Base-by-base conservation (phyloP, 139 green algal species). In the Spirogloea muscicola region DNA sequence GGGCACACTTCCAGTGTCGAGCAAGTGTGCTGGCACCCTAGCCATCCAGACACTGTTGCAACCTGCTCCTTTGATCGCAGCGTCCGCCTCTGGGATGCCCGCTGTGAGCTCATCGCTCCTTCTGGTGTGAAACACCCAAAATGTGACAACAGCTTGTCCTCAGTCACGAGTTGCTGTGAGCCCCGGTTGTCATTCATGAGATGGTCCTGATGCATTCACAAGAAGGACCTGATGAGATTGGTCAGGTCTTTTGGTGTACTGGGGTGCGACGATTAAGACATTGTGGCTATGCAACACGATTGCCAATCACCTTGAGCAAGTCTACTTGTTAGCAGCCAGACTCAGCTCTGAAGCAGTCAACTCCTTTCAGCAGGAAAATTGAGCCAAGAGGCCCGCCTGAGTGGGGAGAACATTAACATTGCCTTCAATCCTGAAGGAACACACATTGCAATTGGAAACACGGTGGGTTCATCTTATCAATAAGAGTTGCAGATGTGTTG, bases 61-160 rank as follows among this genome's bases (percentile, higher is more conserved):
- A 89, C 85, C 9, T 88, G 80, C 0, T 90, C 86, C 7, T 85
- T 82, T n/a, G 91, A 96, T 65, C 76, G 55, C 6, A 91, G 79
- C 0, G 75, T 86, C 3, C 79, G 78, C 7, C 38, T 96, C 0
- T 96, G 91, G 90, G 67, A 89, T 34, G 41, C 49, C 1, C 33
- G 71, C 27, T 66, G 71, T 79, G 31, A 77, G 71, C 29, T 3
- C 33, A 34, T 18, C 16, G 61, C 16, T 21, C 21, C 10, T 9
- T 18, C 61, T 63, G 62, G 29, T 65, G 57, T 65, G 57, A 10
- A 65, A 10, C n/a, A n/a, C n/a, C n/a, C n/a, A n/a, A n/a, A n/a
- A n/a, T n/a, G n/a, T n/a, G n/a, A n/a, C n/a, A n/a, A n/a, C n/a
- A n/a, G n/a, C n/a, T n/a, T n/a, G n/a, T n/a, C n/a, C n/a, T n/a